Evolutionary conservation across 2,329 filamentous ascomycete genomes (phyloP), one percentile per base, ranked within the genome.

Genomic region (Fusarium stilboides): DNA sequence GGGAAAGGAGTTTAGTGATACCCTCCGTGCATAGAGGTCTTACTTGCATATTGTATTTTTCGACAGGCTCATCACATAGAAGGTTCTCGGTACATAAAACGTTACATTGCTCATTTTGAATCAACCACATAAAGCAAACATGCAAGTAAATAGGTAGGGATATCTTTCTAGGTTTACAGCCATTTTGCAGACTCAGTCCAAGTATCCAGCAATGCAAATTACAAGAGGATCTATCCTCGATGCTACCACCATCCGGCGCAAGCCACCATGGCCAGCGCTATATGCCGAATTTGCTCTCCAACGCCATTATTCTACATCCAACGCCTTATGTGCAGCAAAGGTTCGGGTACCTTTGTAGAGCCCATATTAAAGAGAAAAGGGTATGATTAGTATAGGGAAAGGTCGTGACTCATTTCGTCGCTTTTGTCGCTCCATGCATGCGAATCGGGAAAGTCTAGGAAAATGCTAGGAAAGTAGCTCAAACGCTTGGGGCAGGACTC

Each of bases 231-330:
- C 24, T 26, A 34, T 15, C 43, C 15, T 50, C n/a, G 31, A 63
- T 20, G 57, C 49, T 24, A 22, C 24, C 12, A 65, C 33, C 15
- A 14, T 46, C 24, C 28, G 37, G 24, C 20, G 40, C 43, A 46
- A 49, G 60, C 61, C 66, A 54, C 43, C 44, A 26, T 50, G 36
- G 34, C 56, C 42, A 42, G 24, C 36, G 22, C 31, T 57, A 62
- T 57, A 34, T 57, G 52, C 43, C 49, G 22, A 39, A 50, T 39
- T 9, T 46, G 31, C 42, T 54, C 53, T 68, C 47, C 57, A 69
- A 70, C 64, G 64, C 68, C 68, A 51, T 31, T 55, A 20, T 51
- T 58, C 46, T 51, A 57, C 39, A 58, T 61, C 56, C 60, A 71
- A 70, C 68, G 64, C 68, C 56, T 52, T 47, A 22, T 52, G 50